Percentiles rank a stretch among this genome's conserved stretches.
Evolutionary conservation across 495 filamentous ascomycete species (phyloP).

Genomic region (Pseudoneurospora amorphoporcata): DNA sequence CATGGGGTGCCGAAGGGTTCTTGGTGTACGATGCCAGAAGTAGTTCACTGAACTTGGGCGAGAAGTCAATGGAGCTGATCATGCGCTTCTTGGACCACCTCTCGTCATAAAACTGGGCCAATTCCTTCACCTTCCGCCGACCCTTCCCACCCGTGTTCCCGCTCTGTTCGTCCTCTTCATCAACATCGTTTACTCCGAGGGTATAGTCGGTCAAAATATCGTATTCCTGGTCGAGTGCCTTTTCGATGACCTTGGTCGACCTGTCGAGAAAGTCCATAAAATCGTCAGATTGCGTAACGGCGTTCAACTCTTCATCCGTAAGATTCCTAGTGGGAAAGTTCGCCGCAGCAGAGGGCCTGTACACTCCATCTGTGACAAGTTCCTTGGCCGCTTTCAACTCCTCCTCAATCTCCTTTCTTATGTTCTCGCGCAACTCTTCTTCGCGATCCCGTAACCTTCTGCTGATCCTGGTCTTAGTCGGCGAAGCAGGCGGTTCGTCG

Average conservation of each 20-base stretch:
- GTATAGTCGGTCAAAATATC: slow-evolving; percentile 94
- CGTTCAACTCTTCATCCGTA: slow-evolving; percentile 76
- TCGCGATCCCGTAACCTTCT: slow-evolving; percentile 68
- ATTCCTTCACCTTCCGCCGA: slow-evolving; percentile 70
- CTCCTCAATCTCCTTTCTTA: slow-evolving; percentile 85
- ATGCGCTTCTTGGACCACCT: slow-evolving; percentile 95
- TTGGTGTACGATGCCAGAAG: slow-evolving; percentile 92
- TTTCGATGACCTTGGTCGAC: slow-evolving; percentile 94
- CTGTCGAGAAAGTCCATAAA: slow-evolving; percentile 93
- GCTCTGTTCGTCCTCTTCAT: slow-evolving; percentile 77
- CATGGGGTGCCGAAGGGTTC: slow-evolving; percentile 87
- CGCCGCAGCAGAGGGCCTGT: slow-evolving; percentile 31
- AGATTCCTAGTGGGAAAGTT: slow-evolving; percentile 76
- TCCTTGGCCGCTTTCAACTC: slow-evolving; percentile 65
- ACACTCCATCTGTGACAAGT: slow-evolving; percentile 39
- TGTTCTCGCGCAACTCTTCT: slow-evolving; percentile 75
- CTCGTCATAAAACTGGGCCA: slow-evolving; percentile 89
- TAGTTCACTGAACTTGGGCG: slow-evolving; percentile 89
- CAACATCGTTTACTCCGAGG: slow-evolving; percentile 57
- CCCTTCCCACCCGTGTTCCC: slow-evolving; percentile 60
- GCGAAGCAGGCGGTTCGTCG: slow-evolving; percentile 39
- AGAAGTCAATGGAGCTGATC: slow-evolving; percentile 88
- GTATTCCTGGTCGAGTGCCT: slow-evolving; percentile 83
- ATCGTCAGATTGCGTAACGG: slow-evolving; percentile 83
- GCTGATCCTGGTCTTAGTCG: slow-evolving; percentile 55